Conservation (phyloP, 768 basidiomycete species). For the Lactifluus echinatus region DNA sequence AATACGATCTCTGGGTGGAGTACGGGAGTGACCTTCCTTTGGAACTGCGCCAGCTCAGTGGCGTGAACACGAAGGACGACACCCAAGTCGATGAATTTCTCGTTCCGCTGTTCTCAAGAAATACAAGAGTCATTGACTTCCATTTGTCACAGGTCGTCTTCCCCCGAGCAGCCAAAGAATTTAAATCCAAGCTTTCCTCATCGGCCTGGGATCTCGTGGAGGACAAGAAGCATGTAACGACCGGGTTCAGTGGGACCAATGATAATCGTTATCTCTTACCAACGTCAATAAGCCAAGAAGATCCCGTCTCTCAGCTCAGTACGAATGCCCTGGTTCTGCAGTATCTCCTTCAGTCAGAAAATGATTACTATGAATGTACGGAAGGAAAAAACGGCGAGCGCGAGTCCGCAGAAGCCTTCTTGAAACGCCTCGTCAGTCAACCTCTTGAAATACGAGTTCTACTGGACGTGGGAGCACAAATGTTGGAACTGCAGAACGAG, state of each 20-base stretch:
- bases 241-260: conserved; percentile 52
- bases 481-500: conserved; percentile 41
- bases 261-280: conserved; percentile 35
- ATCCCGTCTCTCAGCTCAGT: conserved; percentile 32
- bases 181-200: conserved; percentile 38
- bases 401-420: conserved; percentile 24
- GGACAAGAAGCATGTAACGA: conserved; percentile 29
- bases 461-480: conserved; percentile 49
- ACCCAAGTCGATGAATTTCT: conserved; percentile 27
- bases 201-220: conserved; percentile 48
- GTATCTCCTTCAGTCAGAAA: conserved; percentile 34
- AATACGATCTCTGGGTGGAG: conserved; percentile 36
- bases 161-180: conserved; percentile 42
- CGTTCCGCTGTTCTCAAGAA: conserved; percentile 30
- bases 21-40: conserved; percentile 24
- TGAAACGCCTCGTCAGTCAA: conserved; percentile 28
- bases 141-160: conserved; percentile 40
- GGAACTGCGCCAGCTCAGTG: conserved; percentile 27
- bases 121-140: conserved; percentile 37
- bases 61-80: conserved; percentile 36
- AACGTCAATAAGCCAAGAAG: conserved; percentile 29
- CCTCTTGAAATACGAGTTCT: conserved; percentile 37
- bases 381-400: conserved; percentile 13
- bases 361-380: conserved; percentile 29
- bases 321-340: conserved; percentile 42